Conservation (phyloP, 345 rosid species). For the Linum tenue region DNA sequence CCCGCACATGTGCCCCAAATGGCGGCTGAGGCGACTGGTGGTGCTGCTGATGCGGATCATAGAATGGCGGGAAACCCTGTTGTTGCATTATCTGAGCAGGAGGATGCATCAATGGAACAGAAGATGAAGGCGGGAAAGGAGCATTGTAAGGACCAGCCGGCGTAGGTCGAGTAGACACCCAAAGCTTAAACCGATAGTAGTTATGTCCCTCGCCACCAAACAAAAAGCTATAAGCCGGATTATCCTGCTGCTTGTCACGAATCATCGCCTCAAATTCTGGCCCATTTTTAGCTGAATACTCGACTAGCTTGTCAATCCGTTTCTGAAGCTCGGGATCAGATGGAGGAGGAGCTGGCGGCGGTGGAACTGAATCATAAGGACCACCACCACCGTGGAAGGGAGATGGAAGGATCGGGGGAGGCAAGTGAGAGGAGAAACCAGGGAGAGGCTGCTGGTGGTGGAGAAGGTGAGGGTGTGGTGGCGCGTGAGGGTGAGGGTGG, state of each 20-base stretch:
- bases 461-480: constrained; percentile 35
- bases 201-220: constrained; percentile 92
- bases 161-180: constrained; percentile 52
- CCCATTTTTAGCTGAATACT: constrained; percentile 83
- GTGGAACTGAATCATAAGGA: constrained; percentile 61
- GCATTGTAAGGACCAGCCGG: constrained; percentile 49
- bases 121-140: constrained; percentile 42
- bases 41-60: constrained; percentile 60
- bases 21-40: constrained; percentile 55
- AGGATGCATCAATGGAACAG: constrained; percentile 53
- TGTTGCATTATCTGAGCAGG: constrained; percentile 42
- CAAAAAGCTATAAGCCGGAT: constrained; percentile 79
- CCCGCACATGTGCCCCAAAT: constrained; percentile 29
- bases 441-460: constrained; percentile 51
- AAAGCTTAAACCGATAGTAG: constrained; percentile 78
- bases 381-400: constrained; percentile 37
- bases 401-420: constrained; percentile 57
- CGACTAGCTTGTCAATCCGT: constrained; percentile 91
- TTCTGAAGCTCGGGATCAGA: constrained; percentile 93
- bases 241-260: constrained; percentile 88
- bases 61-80: constrained; percentile 55
- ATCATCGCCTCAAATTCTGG: constrained; percentile 96
- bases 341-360: constrained; percentile 71
- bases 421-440: constrained; percentile 54
- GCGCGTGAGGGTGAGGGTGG: constrained; percentile 60